Base-by-base conservation (phyloP, 108 stramenopile genomes). In the Licmophora abbreviata region DNA sequence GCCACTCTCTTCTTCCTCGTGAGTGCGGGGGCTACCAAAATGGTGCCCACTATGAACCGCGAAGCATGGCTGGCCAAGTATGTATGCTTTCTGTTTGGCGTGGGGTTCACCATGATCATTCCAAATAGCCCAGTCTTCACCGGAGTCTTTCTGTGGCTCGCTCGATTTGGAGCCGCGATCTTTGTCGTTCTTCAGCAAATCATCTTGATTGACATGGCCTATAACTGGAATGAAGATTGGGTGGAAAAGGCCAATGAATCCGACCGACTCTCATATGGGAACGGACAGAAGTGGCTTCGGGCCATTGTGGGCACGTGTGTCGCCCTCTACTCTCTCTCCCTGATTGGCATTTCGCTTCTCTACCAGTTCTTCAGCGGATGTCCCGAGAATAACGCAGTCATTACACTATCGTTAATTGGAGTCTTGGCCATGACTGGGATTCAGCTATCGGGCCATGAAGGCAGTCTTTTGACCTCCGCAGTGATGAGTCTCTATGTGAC, bases 201-300 rank as follows among this genome's bases (percentile, higher is more conserved):
- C 17, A 85, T 92, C 56, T 63, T 92, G 11, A 76, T 92, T 58
- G 90, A 92, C 59, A 33, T 92, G 12, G 90, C 90, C 9, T 92
- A 88, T 54, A 81, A 85, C 52, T 83, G 78, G 79, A 92, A 92
- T 54, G 90, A 92, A 30, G 54, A 60, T 31, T 85, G 81, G 81
- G 85, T 92, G 15, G 79, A 81, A 30, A 71, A 68, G 36, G 77
- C 90, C 2, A 74, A 88, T 65, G 56, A 76, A 38, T 59, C 66
- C 6, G 90, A 87, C 60, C 64, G 78, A 1, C 40, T 84, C 27
- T 61, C 66, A 15, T 87, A 78, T 64, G 90, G 86, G 6, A 66
- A 56, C 41, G 88, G 84, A 0, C 57, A 48, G 25, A 44, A 55
- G 2, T 91, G 89, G 89, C 64, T 86, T 15, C 71, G 73, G 22